These are phyloP conservation scores for Corylus avellana DNA, from an alignment of 306 rosid species.

Conservation along the genomic window DNA sequence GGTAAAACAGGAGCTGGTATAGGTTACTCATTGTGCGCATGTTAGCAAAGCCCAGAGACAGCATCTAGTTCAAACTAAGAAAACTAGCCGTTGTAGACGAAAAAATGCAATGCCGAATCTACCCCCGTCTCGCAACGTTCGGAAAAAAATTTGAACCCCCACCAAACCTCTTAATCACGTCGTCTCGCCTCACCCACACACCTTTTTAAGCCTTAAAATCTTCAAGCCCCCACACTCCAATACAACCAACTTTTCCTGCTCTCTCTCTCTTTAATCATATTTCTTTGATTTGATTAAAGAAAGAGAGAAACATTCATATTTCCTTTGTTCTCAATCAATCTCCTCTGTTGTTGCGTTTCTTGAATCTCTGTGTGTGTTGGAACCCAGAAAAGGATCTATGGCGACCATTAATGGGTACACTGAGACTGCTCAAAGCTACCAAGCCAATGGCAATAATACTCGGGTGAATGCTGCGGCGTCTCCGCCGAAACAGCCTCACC, in stretches of 20 bases:
- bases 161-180: background rate
- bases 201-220: background rate
- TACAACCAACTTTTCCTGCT: background rate
- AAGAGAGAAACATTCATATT: background rate
- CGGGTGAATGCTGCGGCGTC: conserved; percentile 33
- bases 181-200: background rate
- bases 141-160: conserved; percentile 20
- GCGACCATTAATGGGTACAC: conserved; percentile 51
- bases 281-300: background rate
- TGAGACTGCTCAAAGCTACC: conserved; percentile 45
- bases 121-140: conserved; percentile 41
- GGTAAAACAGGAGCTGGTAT: background rate
- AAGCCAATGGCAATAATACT: conserved; percentile 40
- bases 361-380: background rate
- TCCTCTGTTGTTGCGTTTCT: background rate
- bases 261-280: conserved; percentile 10
- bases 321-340: background rate
- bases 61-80: background rate
- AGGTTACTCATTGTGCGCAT: background rate
- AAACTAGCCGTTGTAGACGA: conserved; percentile 47
- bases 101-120: background rate
- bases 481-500: conserved; percentile 48
- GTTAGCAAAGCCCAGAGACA: background rate
- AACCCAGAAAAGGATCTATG: conserved; percentile 31
- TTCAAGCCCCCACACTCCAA: background rate